Evolutionary conservation across 371 early-diverging fungal genomes (phyloP).

Genomic region (Mortierella sp.): DNA sequence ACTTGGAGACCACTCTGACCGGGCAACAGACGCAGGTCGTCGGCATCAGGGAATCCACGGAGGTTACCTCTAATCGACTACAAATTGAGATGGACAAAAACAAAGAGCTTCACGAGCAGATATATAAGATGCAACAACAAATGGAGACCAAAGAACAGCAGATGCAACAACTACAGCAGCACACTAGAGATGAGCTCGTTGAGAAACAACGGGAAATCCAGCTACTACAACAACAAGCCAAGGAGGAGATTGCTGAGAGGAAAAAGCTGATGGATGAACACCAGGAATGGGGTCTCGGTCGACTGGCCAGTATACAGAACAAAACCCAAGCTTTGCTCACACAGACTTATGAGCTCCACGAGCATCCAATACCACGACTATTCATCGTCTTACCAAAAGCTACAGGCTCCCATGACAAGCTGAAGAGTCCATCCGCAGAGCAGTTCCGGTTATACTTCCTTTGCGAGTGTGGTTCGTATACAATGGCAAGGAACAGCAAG

Average conservation of each 20-base stretch:
- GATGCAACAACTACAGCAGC: too few species aligned
- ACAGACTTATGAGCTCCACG: slow-evolving; percentile 18
- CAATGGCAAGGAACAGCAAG: slow-evolving; percentile 2
- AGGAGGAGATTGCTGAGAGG: too few species aligned
- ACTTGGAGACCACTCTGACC: too few species aligned
- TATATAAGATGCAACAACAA: too few species aligned
- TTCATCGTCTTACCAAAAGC: slow-evolving; percentile 11
- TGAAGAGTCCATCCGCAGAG: not conserved
- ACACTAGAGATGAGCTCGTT: not conserved
- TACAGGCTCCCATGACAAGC: not conserved
- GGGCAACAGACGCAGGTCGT: too few species aligned
- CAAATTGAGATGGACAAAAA: too few species aligned
- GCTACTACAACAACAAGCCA: too few species aligned
- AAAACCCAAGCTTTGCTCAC: slow-evolving; percentile 6
- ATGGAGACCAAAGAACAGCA: too few species aligned
- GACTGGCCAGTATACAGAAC: slow-evolving; percentile 7
- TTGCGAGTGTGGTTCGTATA: slow-evolving; percentile 14
- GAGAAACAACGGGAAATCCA: slow-evolving; percentile 18
- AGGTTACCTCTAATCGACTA: too few species aligned
- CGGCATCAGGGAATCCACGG: too few species aligned
- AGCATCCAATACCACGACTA: slow-evolving; percentile 20
- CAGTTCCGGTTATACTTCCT: slow-evolving; percentile 13
- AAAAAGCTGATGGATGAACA: slow-evolving; percentile 14
- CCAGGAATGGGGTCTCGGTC: too few species aligned
- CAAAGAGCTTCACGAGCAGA: too few species aligned